Percentiles rank a stretch among this genome's conserved stretches.
Conservation (phyloP, 805 yeast species). For the Yamadazyma paraphyllophila region DNA sequence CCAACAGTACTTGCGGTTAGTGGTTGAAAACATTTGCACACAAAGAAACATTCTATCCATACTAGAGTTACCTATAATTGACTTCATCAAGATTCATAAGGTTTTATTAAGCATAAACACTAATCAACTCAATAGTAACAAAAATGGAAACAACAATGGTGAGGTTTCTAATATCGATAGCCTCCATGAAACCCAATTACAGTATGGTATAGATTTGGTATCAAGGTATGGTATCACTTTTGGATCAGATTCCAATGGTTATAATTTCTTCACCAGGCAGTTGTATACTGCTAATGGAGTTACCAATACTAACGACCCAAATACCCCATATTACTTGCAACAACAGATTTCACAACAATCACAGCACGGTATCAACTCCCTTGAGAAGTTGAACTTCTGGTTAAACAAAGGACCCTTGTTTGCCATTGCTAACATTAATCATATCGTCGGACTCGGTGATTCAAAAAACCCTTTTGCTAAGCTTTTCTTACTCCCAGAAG, state of each 20-base stretch:
- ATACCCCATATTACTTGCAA: constrained; percentile 32
- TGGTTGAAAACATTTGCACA: constrained; percentile 75
- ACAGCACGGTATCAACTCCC: constrained; percentile 25
- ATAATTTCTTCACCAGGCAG: constrained; percentile 55
- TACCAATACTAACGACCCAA: constrained; percentile 27
- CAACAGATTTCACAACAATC: constrained; percentile 18
- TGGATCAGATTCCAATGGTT: constrained; percentile 64
- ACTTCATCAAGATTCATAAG: constrained; percentile 65
- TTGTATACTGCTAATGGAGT: constrained; percentile 35
- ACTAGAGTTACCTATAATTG: constrained; percentile 58
- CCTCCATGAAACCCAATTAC: constrained; percentile 45
- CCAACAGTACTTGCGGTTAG: constrained; percentile 70
- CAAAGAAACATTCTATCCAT: constrained; percentile 58
- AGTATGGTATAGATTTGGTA: constrained; percentile 59
- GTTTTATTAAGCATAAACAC: constrained; percentile 58
- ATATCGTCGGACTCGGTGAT: constrained; percentile 76
- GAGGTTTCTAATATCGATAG: constrained; percentile 20
- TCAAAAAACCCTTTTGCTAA: constrained; percentile 74
- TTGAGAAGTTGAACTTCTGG: constrained; percentile 64
- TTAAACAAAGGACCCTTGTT: constrained; percentile 72
- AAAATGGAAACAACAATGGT: constrained; percentile 1
- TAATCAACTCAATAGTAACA: constrained; percentile 10
- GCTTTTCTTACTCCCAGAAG: constrained; percentile 68
- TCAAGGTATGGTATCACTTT: constrained; percentile 63
- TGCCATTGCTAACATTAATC: constrained; percentile 73